Base-by-base conservation (phyloP, 1,284 basidiomycete genomes). In the Rhodotorula glutinis region DNA sequence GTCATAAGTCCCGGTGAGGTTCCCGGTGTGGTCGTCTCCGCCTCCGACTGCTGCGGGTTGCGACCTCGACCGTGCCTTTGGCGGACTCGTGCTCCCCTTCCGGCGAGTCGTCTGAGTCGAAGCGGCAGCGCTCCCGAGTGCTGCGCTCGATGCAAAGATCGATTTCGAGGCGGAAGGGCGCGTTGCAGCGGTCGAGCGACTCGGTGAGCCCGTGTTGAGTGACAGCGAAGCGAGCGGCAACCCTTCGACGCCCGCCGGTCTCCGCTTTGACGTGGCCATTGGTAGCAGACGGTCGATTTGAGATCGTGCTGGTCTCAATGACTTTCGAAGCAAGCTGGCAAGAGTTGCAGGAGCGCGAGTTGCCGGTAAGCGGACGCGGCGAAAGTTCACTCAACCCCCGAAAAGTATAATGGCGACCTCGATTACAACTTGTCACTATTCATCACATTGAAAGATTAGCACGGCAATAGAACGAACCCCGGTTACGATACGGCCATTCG, bases 141-240 rank as follows among this genome's bases (percentile, higher is more conserved):
- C 62, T 38, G 60, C 59, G 13, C 25, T 29, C 0, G 41, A n/a
- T 9, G 58, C 49, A 46, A 54, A 58, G 49, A 70, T 53, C 21
- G 47, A 23, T 57, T 57, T 58, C 4, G 51, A 27, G 0, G 46
- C 27, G 2, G 1, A 29, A 3, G 29, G 51, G 40, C 52, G 21
- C 41, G 16, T 57, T 27, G 27, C 21, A 23, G 23, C 9, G 21
- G 46, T 40, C 2, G 57, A 51, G 56, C 65, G 67, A 3, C 65
- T 43, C 25, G 65, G 62, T 1, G 66, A 63, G 25, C n/a, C 55
- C n/a, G 60, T 57, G 68, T 70, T 70, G 46, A 73, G 63, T 52
- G 68, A 70, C 7, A 69, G 59, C 19, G 66, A 64, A 7, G 60
- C 63, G n/a, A 63, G 69, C 9, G 69, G 65, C 16, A 62, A 64